Evolutionary conservation across 78 protist species (phyloP).

Genomic region (Emiliania huxleyi): DNA sequence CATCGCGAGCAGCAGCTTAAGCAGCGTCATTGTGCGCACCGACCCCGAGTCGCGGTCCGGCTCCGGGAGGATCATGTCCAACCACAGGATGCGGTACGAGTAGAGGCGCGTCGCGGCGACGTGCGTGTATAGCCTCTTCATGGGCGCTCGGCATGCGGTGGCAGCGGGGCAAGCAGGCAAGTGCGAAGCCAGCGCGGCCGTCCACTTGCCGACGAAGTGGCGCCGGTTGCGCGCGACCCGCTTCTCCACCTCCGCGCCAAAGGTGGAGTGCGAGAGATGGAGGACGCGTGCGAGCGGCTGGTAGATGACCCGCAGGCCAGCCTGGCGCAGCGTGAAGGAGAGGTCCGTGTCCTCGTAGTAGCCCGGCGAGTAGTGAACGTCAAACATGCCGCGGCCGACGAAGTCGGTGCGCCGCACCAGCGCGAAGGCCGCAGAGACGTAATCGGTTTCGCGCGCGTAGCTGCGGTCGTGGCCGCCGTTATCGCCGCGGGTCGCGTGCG

Average conservation of each 20-base stretch:
- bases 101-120: not conserved
- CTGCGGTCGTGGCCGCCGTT: not conserved
- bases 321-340: not conserved
- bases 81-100: constrained; percentile 5
- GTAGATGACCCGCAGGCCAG: not conserved
- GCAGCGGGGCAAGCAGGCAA: not conserved
- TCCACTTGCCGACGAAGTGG: not conserved
- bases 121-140: not conserved
- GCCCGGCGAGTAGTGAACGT: constrained; percentile 2
- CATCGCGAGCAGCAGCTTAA: not conserved
- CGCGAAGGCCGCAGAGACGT: constrained; percentile 8
- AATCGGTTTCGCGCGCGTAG: constrained; percentile 7
- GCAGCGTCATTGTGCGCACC: not conserved
- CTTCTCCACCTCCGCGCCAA: not conserved
- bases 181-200: not conserved
- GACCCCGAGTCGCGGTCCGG: constrained; percentile 16
- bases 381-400: not conserved
- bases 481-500: not conserved
- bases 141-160: not conserved
- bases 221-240: not conserved
- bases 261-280: not conserved
- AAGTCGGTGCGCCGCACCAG: not conserved
- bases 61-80: not conserved
- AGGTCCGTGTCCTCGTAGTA: constrained; percentile 21
- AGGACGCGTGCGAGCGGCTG: not conserved